Conservation (phyloP, 352 stramenopile genomes). For the Globisporangium paroecandrum region DNA sequence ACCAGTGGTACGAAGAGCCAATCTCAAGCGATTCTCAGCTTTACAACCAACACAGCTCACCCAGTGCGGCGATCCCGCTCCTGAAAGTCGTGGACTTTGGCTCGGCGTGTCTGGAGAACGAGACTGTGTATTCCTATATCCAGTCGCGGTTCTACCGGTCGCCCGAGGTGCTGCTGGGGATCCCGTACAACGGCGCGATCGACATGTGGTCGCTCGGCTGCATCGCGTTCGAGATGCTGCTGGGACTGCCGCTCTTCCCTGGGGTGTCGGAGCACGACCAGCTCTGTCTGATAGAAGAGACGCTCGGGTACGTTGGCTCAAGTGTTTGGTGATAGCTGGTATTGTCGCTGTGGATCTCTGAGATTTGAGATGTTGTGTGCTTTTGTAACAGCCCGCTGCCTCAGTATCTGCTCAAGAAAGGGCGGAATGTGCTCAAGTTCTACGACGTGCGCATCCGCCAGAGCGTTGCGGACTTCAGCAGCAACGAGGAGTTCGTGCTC, state of each 20-base stretch:
- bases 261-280: slow-evolving; percentile 93
- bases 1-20: slow-evolving; percentile 45
- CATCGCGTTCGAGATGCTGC: slow-evolving; percentile 90
- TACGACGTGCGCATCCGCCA: slow-evolving; percentile 30
- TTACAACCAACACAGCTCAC: not conserved
- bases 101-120: slow-evolving; percentile 80
- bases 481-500: slow-evolving; percentile 25
- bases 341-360: not conserved
- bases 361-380: not conserved
- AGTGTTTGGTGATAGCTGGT: not conserved
- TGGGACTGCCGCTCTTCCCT: slow-evolving; percentile 93
- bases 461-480: not conserved
- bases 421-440: slow-evolving; percentile 42
- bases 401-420: slow-evolving; percentile 29
- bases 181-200: slow-evolving; percentile 50
- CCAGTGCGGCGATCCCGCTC: slow-evolving; percentile 15
- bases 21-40: not conserved
- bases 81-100: slow-evolving; percentile 98
- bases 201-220: slow-evolving; percentile 66
- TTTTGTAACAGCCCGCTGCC: slow-evolving; percentile 20
- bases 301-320: slow-evolving; percentile 49
- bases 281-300: slow-evolving; percentile 89
- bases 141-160: slow-evolving; percentile 93
- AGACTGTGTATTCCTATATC: slow-evolving; percentile 94
- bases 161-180: slow-evolving; percentile 62